Percentiles rank a stretch among this genome's conserved stretches.
These are phyloP conservation scores for Zopfia rhizophila DNA, from an alignment of 2,329 filamentous ascomycete genomes.

Conservation along the genomic window DNA sequence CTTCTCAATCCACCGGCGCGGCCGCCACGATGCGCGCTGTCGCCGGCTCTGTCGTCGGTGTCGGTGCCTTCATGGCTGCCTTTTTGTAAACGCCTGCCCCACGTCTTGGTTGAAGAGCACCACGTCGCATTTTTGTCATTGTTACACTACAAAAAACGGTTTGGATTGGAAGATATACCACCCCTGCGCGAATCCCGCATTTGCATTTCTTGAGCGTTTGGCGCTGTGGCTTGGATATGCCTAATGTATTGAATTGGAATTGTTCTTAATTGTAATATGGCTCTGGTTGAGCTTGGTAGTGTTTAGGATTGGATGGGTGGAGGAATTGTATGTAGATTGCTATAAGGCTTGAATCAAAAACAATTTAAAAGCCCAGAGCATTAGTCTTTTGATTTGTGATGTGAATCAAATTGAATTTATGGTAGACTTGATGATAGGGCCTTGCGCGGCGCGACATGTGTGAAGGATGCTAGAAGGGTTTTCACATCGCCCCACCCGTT, in stretches of 20 bases:
- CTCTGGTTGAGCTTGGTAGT: not conserved
- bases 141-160: constrained; percentile 8
- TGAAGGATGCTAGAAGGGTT: no score
- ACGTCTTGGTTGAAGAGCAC: constrained; percentile 10
- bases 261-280: constrained; percentile 18
- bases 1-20: constrained; percentile 30
- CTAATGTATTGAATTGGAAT: constrained; percentile 27
- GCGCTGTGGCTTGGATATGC: constrained; percentile 31
- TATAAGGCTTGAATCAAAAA: no score
- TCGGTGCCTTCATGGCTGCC: constrained; percentile 48
- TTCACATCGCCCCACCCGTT: no score
- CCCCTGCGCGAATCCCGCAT: constrained; percentile 43
- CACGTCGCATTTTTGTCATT: constrained; percentile 2
- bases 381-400: no score
- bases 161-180: no score
- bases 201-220: constrained; percentile 34
- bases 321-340: not conserved
- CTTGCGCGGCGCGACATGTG: no score
- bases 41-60: constrained; percentile 44
- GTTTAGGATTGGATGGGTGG: not conserved
- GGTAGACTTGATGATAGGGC: no score
- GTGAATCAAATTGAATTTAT: no score
- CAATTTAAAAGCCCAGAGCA: no score
- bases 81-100: constrained; percentile 46
- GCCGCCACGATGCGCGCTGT: constrained; percentile 43